Evolutionary conservation across 2,329 filamentous ascomycete species (phyloP), one percentile per base, ranked within the genome.

Genomic region (Curvularia eragrostidis): DNA sequence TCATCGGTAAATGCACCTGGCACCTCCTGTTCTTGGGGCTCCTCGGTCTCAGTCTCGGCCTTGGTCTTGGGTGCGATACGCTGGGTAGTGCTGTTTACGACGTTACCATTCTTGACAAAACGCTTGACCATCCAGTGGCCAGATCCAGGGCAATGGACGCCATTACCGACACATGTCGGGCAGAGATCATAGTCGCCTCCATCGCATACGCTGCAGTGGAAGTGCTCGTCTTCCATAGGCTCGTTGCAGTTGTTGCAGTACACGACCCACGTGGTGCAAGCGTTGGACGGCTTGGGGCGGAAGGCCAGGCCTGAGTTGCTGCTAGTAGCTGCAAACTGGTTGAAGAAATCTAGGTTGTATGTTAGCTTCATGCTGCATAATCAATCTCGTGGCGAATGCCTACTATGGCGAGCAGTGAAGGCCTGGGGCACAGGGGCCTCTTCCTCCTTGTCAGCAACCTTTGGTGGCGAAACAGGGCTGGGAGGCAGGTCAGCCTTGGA

Each of bases 61-160:
- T 89, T 92, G 54, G 90, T 9, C 18, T 47, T 26, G 12, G 90
- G 88, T 36, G 86, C 82, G 57, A 96, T 83, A 23, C 84, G 90
- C 79, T 96, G 91, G 1, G 93, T 97, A 21, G 86, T 91, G 82
- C 93, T 97, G 78, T 87, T 91, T 65, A 91, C 85, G 55, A 97
- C 88, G 63, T 87, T 83, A 49, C 93, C 94, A 58, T 93, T 85
- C 70, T 89, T 84, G 61, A 97, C 86, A 62, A 87, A 87, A 57
- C 95, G 89, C 85, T 96, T 97, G 77, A 98, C 94, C 78, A 99
- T 83, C 93, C 93, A 97, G 80, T 99, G 95, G 62, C 87, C 85
- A 28, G 89, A 85, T 56, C 88, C 88, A 62, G 88, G 85, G 81
- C 96, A 99, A 39, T 90, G 85, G 56, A 90, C 83, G 62, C 93